Evolutionary conservation across 768 basidiomycete species (phyloP).

Genomic region (Tremella mesenterica): DNA sequence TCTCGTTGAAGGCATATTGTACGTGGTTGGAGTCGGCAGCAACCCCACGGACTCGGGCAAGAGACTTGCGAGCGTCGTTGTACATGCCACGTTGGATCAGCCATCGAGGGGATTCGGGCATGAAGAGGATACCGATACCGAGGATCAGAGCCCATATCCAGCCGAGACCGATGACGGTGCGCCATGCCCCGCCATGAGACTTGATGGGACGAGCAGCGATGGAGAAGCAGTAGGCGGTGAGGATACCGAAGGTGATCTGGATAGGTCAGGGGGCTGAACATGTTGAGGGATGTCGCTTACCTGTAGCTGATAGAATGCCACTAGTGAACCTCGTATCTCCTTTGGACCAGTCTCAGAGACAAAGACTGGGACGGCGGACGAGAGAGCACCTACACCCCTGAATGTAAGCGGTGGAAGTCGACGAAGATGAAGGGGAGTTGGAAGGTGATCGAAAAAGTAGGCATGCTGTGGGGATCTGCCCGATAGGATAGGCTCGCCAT

Average conservation of each 20-base stretch:
- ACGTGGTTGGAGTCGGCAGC: constrained; percentile 14
- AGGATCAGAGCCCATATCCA: constrained; percentile 15
- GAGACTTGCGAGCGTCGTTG: constrained; percentile 8
- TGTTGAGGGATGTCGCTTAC: too few species aligned
- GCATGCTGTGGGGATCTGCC: too few species aligned
- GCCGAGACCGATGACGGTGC: constrained; percentile 15
- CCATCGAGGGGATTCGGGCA: constrained; percentile 37
- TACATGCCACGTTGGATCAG: constrained; percentile 3
- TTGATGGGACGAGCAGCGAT: constrained; percentile 55
- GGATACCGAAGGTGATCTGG: constrained; percentile 61
- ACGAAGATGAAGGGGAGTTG: constrained; percentile 54
- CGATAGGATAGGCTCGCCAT: too few species aligned
- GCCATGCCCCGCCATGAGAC: constrained; percentile 19
- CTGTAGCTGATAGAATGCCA: constrained; percentile 24
- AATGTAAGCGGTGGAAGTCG: background rate
- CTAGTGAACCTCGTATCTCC: constrained; percentile 57
- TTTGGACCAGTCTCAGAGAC: constrained; percentile 66
- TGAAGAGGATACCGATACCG: constrained; percentile 26
- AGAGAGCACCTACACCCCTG: constrained; percentile 6
- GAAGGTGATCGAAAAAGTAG: too few species aligned
- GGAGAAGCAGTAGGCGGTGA: constrained; percentile 54
- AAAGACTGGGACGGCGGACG: constrained; percentile 46
- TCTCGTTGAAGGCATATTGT: constrained; percentile 49
- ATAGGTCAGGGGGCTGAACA: too few species aligned
- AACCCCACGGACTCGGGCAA: background rate